Evolutionary conservation across 1,139 yeast species (phyloP).

Genomic region (Kurtzmaniella quercitrusa): DNA sequence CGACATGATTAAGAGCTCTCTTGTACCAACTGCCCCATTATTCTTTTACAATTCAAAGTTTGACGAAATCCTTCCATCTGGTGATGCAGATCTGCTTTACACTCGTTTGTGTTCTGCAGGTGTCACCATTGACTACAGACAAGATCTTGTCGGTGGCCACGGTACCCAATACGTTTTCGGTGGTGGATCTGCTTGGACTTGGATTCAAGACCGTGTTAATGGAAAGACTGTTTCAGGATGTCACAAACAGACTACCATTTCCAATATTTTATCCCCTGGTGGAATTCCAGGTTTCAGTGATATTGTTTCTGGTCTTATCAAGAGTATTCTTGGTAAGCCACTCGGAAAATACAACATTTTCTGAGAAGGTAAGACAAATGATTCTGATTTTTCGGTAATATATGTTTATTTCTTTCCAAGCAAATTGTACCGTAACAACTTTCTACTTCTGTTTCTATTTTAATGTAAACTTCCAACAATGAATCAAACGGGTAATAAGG

Average conservation of each 20-base stretch:
- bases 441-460: too few species aligned
- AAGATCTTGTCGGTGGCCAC: slow-evolving; percentile 11
- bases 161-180: slow-evolving; percentile 12
- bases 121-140: slow-evolving; percentile 8
- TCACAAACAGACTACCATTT: background rate
- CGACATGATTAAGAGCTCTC: background rate
- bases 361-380: background rate
- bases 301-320: slow-evolving; percentile 2
- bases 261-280: slow-evolving; percentile 4
- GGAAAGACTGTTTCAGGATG: slow-evolving; percentile 7
- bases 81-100: slow-evolving; percentile 16
- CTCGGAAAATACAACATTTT: slow-evolving; percentile 1
- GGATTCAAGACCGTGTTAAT: slow-evolving; percentile 12
- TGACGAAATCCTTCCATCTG: slow-evolving; percentile 22
- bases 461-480: too few species aligned
- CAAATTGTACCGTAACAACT: too few species aligned
- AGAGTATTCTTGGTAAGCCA: slow-evolving; percentile 2
- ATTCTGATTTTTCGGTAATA: background rate
- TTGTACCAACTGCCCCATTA: slow-evolving; percentile 22
- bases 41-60: slow-evolving; percentile 21
- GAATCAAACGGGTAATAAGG: too few species aligned
- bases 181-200: slow-evolving; percentile 13
- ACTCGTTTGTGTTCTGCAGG: slow-evolving; percentile 18
- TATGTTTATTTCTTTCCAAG: background rate
- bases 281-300: slow-evolving; percentile 7